Percentiles rank a stretch among this genome's conserved stretches.
Evolutionary conservation across 2,329 filamentous ascomycete genomes (phyloP).

Genomic region (Sphaceloma murrayae): DNA sequence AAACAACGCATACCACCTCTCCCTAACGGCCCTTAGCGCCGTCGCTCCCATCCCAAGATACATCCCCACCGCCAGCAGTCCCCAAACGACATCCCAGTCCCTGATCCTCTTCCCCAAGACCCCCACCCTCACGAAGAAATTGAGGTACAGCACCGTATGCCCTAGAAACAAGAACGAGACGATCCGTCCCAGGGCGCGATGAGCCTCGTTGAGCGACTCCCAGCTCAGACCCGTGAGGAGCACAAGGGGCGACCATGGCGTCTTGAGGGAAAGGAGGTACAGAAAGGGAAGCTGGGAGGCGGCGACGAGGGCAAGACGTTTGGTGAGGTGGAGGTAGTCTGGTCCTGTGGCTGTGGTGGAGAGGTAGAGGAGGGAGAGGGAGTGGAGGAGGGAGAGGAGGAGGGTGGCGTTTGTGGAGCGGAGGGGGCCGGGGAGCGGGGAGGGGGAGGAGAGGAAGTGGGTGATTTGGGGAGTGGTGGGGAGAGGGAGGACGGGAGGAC

Average conservation of each 20-base stretch:
- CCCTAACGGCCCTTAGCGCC: constrained; percentile 39
- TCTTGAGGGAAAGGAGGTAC: constrained; percentile 46
- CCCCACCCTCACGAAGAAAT: constrained; percentile 45
- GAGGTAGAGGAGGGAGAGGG: constrained; percentile 43
- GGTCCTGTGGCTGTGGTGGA: constrained; percentile 44
- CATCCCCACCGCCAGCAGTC: constrained; percentile 39
- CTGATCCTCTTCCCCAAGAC: constrained; percentile 45
- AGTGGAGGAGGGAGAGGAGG: constrained; percentile 41
- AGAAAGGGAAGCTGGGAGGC: constrained; percentile 52
- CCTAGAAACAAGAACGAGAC: constrained; percentile 42
- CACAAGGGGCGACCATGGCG: constrained; percentile 43
- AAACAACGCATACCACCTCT: constrained; percentile 44
- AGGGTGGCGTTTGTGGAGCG: constrained; percentile 44
- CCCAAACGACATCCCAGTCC: constrained; percentile 49
- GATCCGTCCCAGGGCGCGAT: constrained; percentile 49
- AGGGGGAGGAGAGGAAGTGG: constrained; percentile 27
- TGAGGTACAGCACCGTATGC: constrained; percentile 48
- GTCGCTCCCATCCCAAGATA: constrained; percentile 41
- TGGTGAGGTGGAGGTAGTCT: constrained; percentile 57
- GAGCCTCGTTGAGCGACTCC: constrained; percentile 46
- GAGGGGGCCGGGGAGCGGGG: background rate
- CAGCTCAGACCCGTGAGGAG: constrained; percentile 46
- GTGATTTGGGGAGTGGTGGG: constrained; percentile 25
- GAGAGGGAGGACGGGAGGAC: constrained; percentile 24
- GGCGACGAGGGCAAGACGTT: constrained; percentile 50